Evolutionary conservation across 2,329 filamentous ascomycete species (phyloP).

Genomic region (Stachybotrys chartarum): DNA sequence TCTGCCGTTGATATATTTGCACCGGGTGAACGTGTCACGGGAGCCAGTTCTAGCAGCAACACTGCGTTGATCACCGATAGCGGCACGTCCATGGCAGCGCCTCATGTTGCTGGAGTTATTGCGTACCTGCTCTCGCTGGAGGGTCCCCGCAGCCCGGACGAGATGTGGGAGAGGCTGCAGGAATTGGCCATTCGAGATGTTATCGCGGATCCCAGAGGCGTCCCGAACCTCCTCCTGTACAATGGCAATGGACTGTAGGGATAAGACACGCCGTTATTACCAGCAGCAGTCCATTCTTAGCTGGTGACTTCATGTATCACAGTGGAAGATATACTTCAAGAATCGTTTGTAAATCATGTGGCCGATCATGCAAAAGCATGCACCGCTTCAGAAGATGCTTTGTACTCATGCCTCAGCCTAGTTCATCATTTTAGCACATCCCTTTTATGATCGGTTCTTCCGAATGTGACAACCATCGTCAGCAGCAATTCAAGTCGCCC

Average conservation of each 20-base stretch:
- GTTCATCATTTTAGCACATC: too few species aligned
- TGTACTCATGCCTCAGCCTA: too few species aligned
- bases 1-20: constrained; percentile 9
- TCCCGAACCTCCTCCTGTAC: constrained; percentile 9
- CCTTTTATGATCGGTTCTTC: too few species aligned
- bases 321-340: too few species aligned
- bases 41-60: not conserved
- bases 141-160: constrained; percentile 3
- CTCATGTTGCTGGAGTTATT: constrained; percentile 12
- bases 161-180: constrained; percentile 3
- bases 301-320: too few species aligned
- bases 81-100: constrained; percentile 12
- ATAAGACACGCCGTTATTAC: not conserved
- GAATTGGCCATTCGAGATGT: constrained; percentile 7
- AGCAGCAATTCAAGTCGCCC: not conserved
- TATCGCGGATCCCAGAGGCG: constrained; percentile 4
- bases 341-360: too few species aligned
- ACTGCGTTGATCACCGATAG: not conserved
- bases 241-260: constrained; percentile 6
- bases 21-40: constrained; percentile 14
- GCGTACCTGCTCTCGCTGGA: constrained; percentile 13
- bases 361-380: too few species aligned
- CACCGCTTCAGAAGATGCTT: too few species aligned
- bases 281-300: too few species aligned
- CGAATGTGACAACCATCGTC: too few species aligned